Conservation (phyloP, 495 filamentous ascomycete genomes). For the Penicillium manginii region DNA sequence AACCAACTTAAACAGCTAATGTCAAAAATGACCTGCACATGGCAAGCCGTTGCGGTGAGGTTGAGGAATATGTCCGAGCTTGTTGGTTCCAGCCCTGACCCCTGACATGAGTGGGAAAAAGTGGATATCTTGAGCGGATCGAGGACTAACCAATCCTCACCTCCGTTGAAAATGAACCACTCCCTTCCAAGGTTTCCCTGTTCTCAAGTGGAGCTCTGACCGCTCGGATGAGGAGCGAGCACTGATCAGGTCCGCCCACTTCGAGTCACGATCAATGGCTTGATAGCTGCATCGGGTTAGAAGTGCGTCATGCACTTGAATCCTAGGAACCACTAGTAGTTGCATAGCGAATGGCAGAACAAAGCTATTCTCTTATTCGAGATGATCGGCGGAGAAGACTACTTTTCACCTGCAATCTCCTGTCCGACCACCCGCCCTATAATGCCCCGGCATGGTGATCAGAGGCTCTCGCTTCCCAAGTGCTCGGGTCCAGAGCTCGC, state of each 20-base stretch:
- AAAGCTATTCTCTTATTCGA: neutral
- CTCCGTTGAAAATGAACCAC: neutral
- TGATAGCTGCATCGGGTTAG: neutral
- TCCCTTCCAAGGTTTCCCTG: neutral
- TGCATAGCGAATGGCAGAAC: neutral
- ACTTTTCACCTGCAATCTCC: neutral
- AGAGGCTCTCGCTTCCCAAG: neutral
- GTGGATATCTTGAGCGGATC: neutral
- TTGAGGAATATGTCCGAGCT: neutral
- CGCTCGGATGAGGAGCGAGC: constrained; percentile 5
- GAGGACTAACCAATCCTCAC: neutral
- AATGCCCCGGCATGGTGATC: neutral
- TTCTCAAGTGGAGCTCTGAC: constrained; percentile 10
- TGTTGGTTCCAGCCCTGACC: neutral
- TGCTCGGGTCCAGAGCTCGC: neutral
- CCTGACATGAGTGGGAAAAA: neutral
- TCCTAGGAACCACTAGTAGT: constrained; percentile 1
- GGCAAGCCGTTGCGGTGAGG: constrained; percentile 8
- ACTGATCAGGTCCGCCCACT: neutral
- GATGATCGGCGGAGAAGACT: neutral
- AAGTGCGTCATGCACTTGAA: neutral
- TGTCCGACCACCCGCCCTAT: neutral
- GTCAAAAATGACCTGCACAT: constrained; percentile 5
- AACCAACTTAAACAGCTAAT: neutral
- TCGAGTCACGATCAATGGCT: constrained; percentile 10